phyloP scores from a whole-genome alignment of 2,329 filamentous ascomycete genomes.

The Lecanicillium sp. region DNA sequence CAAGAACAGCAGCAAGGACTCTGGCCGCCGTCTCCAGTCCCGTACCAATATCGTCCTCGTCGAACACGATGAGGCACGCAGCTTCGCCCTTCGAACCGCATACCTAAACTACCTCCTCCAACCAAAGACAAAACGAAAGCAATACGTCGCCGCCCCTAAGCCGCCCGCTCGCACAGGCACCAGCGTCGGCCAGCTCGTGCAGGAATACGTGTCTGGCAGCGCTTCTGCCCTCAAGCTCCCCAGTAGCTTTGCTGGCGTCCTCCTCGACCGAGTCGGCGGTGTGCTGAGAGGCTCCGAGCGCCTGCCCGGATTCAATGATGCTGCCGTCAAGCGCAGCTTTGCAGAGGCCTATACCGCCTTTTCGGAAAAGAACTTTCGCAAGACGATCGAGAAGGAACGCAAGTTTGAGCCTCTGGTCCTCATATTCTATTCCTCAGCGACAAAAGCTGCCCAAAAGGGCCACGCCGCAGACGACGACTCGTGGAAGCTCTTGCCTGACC shows the following conservation, averaged over 20 bases:
- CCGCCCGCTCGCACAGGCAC: slow-evolving; percentile 58
- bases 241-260: slow-evolving; percentile 44
- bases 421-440: slow-evolving; percentile 94
- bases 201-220: slow-evolving; percentile 64
- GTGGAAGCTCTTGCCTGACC: slow-evolving; percentile 88
- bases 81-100: slow-evolving; percentile 81
- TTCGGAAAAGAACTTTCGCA: slow-evolving; percentile 81
- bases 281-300: slow-evolving; percentile 77
- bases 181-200: slow-evolving; percentile 78
- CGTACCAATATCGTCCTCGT: slow-evolving; percentile 42
- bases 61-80: slow-evolving; percentile 77
- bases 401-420: slow-evolving; percentile 87
- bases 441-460: slow-evolving; percentile 71
- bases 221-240: slow-evolving; percentile 50
- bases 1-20: slow-evolving; percentile 37
- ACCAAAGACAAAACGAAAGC: slow-evolving; percentile 80
- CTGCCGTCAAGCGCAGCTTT: slow-evolving; percentile 88
- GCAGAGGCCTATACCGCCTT: slow-evolving; percentile 91
- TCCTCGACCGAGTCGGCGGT: slow-evolving; percentile 69
- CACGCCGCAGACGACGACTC: slow-evolving; percentile 74
- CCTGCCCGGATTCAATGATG: slow-evolving; percentile 83
- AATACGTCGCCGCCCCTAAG: slow-evolving; percentile 68
- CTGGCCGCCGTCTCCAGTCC: slow-evolving; percentile 40
- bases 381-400: slow-evolving; percentile 88
- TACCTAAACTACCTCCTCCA: slow-evolving; percentile 91